phyloP scores from a whole-genome alignment of 2,329 filamentous ascomycete genomes.

The Aspergillus sp. region DNA sequence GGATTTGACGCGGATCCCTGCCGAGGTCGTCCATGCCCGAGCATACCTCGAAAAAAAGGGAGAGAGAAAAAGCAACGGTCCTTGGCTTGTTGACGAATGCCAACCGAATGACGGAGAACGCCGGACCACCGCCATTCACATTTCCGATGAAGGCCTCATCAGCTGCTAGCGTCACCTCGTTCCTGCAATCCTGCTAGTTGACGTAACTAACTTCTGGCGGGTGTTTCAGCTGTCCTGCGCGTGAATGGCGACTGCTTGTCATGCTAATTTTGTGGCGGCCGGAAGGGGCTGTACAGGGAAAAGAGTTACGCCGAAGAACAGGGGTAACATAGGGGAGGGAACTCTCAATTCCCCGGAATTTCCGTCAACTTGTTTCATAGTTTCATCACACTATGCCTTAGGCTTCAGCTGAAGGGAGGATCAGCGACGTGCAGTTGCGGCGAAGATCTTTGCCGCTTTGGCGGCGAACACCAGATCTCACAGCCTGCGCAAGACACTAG shows the following conservation, averaged over 20 bases:
- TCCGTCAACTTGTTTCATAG: conserved; percentile 10
- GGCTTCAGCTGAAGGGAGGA: conserved; percentile 13
- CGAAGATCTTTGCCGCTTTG: conserved; percentile 11
- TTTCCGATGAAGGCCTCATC: conserved; percentile 11
- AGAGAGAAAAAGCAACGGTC: background rate
- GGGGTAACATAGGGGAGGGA: background rate
- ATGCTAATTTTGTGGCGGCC: conserved; percentile 8
- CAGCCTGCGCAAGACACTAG: background rate
- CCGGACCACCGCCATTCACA: background rate
- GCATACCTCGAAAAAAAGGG: background rate
- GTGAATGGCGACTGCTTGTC: background rate
- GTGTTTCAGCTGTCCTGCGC: conserved; percentile 13
- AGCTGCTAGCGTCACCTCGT: conserved; percentile 18
- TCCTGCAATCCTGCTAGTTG: conserved; percentile 10
- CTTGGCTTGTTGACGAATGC: conserved; percentile 5
- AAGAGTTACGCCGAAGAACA: background rate
- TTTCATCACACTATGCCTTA: conserved; percentile 4
- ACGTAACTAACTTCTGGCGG: conserved; percentile 7
- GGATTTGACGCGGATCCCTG: background rate
- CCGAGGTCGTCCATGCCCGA: background rate
- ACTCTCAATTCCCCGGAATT: conserved; percentile 6
- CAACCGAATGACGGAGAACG: background rate
- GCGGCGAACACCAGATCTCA: conserved; percentile 7
- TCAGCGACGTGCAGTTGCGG: conserved; percentile 10
- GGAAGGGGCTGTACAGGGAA: conserved; percentile 10